Conservation (phyloP, 805 yeast genomes). For the Candida nitratophila region DNA sequence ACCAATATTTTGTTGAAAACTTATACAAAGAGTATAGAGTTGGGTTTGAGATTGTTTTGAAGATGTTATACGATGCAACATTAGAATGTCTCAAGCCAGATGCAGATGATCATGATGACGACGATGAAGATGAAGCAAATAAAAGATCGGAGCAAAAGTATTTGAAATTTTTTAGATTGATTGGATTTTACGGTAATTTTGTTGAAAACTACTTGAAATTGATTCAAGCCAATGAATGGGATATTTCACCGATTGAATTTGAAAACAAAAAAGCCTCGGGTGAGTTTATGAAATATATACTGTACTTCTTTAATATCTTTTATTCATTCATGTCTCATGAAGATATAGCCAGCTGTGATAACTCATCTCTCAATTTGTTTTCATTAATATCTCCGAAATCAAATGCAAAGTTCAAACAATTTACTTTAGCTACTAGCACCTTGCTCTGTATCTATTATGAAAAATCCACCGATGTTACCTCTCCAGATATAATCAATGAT, state of each 20-base stretch:
- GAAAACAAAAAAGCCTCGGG: background rate
- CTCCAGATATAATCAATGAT: slow-evolving; percentile 27
- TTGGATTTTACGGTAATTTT: slow-evolving; percentile 50
- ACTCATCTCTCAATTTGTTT: slow-evolving; percentile 32
- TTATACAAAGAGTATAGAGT: slow-evolving; percentile 30
- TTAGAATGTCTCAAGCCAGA: background rate
- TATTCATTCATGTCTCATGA: slow-evolving; percentile 48
- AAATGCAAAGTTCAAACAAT: slow-evolving; percentile 38
- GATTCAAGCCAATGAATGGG: slow-evolving; percentile 29
- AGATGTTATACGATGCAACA: slow-evolving; percentile 28
- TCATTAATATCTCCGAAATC: slow-evolving; percentile 35
- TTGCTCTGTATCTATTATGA: slow-evolving; percentile 32
- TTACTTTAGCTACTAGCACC: slow-evolving; percentile 31
- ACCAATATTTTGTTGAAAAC: slow-evolving; percentile 35
- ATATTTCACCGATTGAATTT: slow-evolving; percentile 4
- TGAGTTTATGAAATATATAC: slow-evolving; percentile 14
- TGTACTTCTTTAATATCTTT: slow-evolving; percentile 32
- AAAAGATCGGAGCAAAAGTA: slow-evolving; percentile 27
- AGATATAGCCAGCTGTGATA: slow-evolving; percentile 31
- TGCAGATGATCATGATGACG: slow-evolving; percentile 22
- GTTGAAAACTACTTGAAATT: slow-evolving; percentile 29
- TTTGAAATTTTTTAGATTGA: slow-evolving; percentile 36
- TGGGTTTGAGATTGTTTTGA: slow-evolving; percentile 48
- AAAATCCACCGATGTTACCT: background rate
- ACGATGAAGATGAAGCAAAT: slow-evolving; percentile 15